Conservation (phyloP, 2,329 filamentous ascomycete species). For the Rhytidhysteron rufulum region DNA sequence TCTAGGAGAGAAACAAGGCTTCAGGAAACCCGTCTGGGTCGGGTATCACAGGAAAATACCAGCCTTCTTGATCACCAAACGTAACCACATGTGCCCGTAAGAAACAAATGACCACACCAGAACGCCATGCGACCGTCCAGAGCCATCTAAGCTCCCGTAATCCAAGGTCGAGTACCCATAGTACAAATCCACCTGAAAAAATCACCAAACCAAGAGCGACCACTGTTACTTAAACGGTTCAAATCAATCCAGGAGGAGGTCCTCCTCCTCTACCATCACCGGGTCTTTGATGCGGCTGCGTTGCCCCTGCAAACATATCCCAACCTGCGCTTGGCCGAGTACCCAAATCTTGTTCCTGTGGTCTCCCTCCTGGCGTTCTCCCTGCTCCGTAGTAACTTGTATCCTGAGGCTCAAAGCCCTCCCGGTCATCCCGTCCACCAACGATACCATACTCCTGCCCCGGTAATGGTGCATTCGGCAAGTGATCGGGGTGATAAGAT, state of each 20-base stretch:
- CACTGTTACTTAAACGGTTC: background rate
- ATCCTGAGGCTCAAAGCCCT: conserved; percentile 18
- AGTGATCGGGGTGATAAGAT: conserved; percentile 12
- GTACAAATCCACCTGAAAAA: background rate
- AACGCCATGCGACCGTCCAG: background rate
- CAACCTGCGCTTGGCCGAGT: conserved; percentile 14
- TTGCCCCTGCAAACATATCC: conserved; percentile 22
- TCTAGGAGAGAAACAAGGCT: too few relatives aligned
- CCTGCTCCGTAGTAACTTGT: conserved; percentile 12
- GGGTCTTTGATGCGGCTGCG: too few relatives aligned
- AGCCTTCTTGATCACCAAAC: background rate
- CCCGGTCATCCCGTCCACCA: conserved; percentile 7
- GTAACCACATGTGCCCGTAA: background rate
- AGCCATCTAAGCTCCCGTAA: too few relatives aligned
- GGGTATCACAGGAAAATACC: background rate
- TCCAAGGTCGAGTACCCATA: background rate
- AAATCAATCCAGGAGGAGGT: background rate
- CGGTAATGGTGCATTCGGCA: conserved; percentile 18
- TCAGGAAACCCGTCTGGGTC: background rate
- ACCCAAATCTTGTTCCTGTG: conserved; percentile 3
- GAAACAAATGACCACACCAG: background rate
- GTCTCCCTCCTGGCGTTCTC: conserved; percentile 1
- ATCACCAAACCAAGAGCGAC: conserved; percentile 3
- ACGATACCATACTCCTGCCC: conserved; percentile 22
- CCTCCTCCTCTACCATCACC: background rate